phyloP scores from a whole-genome alignment of 345 rosid genomes.

The Excoecaria cochinchinensis region DNA sequence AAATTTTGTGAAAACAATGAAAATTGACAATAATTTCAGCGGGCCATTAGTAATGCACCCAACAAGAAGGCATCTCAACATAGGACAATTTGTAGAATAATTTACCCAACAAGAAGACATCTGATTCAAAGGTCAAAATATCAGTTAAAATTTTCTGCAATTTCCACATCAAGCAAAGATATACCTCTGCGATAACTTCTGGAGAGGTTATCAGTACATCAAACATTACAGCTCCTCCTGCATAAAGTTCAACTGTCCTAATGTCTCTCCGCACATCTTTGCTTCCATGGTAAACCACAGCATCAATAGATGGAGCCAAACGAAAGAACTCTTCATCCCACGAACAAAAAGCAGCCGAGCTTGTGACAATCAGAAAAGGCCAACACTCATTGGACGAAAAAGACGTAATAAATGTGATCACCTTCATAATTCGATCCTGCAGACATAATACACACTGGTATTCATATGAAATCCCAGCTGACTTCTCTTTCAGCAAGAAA shows the following conservation, averaged over 20 bases:
- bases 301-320: slow-evolving; percentile 38
- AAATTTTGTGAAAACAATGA: neutral
- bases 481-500: neutral
- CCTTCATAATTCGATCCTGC: slow-evolving; percentile 49
- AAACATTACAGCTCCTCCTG: slow-evolving; percentile 43
- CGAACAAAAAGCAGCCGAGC: slow-evolving; percentile 31
- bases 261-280: slow-evolving; percentile 36
- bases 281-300: slow-evolving; percentile 47
- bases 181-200: slow-evolving; percentile 51
- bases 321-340: slow-evolving; percentile 52
- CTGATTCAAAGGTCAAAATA: neutral
- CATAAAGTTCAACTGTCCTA: slow-evolving; percentile 44
- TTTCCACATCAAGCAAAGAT: neutral
- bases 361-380: slow-evolving; percentile 53
- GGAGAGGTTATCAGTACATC: slow-evolving; percentile 48
- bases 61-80: neutral
- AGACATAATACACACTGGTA: slow-evolving; percentile 18
- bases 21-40: neutral
- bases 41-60: neutral
- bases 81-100: neutral
- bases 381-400: slow-evolving; percentile 23
- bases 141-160: neutral
- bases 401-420: slow-evolving; percentile 38
- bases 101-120: neutral
- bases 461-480: slow-evolving; percentile 2